Evolutionary conservation across 768 basidiomycete genomes (phyloP).

Genomic region (Serendipita vermifera): DNA sequence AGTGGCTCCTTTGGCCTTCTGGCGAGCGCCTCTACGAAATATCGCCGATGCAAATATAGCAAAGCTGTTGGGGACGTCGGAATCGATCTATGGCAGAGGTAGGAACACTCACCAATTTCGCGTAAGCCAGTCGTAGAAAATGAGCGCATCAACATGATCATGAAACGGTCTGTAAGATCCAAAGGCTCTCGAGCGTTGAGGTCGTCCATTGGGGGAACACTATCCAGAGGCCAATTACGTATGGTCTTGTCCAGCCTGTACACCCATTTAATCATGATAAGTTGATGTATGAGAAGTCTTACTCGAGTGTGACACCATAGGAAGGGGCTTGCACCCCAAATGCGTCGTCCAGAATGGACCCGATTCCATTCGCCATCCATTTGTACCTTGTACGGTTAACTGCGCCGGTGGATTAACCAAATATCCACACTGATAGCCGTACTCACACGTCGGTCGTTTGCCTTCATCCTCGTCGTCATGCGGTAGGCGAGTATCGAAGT

Average conservation of each 20-base stretch:
- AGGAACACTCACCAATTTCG: conserved; percentile 5
- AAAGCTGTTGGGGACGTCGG: conserved; percentile 37
- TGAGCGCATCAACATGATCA: conserved; percentile 3
- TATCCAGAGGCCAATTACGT: conserved; percentile 3
- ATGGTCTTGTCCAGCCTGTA: neutral
- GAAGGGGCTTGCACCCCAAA: conserved; percentile 1
- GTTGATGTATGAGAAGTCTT: neutral
- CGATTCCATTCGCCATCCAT: conserved; percentile 5
- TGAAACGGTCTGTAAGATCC: neutral
- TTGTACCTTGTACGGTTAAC: neutral
- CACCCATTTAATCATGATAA: neutral
- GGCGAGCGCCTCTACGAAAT: conserved; percentile 54
- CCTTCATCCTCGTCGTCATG: conserved; percentile 1
- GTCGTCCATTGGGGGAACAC: conserved; percentile 4
- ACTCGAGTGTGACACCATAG: conserved; percentile 3
- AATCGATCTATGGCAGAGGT: no score
- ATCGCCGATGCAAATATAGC: conserved; percentile 53
- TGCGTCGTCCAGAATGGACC: neutral
- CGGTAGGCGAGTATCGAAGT: neutral
- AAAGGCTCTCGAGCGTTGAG: neutral
- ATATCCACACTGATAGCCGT: no score
- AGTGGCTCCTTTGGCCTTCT: conserved; percentile 42
- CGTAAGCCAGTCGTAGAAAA: conserved; percentile 6
- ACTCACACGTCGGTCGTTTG: neutral
- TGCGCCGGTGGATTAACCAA: no score